Evolutionary conservation across 805 yeast species (phyloP).

Genomic region (Teunomyces gatunensis): DNA sequence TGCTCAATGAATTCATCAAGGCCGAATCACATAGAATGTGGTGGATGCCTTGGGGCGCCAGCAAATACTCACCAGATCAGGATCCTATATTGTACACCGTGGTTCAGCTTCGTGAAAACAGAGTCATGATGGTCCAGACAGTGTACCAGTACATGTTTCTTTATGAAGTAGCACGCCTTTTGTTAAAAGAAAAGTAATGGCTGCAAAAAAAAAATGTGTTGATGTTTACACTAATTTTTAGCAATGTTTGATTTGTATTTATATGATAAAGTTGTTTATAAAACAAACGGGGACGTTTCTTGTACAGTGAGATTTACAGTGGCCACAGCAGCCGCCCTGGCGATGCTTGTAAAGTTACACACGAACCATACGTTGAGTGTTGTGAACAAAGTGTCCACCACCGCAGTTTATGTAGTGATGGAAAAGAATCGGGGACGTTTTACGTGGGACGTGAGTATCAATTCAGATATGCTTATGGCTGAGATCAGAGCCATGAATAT

Average conservation of each 20-base stretch:
- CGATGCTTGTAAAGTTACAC: background rate
- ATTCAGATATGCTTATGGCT: background rate
- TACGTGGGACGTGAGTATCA: background rate
- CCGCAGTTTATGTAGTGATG: background rate
- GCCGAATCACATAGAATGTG: too few relatives aligned
- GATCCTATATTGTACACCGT: conserved; percentile 33
- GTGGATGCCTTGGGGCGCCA: too few relatives aligned
- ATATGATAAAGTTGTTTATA: too few relatives aligned
- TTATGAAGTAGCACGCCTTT: conserved; percentile 22
- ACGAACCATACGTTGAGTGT: background rate
- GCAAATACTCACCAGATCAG: conserved; percentile 4
- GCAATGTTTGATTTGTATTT: too few relatives aligned
- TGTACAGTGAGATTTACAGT: too few relatives aligned
- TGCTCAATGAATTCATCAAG: background rate
- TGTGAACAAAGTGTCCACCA: background rate
- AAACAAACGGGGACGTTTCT: too few relatives aligned
- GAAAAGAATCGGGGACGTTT: background rate
- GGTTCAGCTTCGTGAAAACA: conserved; percentile 23
- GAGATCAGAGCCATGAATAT: background rate
- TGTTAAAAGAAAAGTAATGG: background rate
- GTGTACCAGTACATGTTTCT: conserved; percentile 34
- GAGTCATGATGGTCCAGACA: conserved; percentile 48
- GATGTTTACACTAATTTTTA: background rate
- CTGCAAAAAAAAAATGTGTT: background rate
- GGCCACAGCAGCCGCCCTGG: background rate